Evolutionary conservation across 192 early-diverging fungal species (phyloP).

Genomic region (Geosiphon pyriformis): DNA sequence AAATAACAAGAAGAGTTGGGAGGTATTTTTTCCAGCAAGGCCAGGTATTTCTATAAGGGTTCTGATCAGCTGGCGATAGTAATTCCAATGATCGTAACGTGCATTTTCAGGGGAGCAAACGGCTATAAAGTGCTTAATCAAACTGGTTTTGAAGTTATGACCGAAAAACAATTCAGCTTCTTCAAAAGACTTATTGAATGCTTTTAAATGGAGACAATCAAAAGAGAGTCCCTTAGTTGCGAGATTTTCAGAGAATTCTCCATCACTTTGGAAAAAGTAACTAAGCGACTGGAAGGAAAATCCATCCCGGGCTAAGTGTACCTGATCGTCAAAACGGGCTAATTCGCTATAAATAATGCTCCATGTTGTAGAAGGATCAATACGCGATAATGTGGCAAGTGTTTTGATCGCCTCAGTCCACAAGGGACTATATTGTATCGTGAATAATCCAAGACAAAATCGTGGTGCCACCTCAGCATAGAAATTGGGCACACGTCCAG

Average conservation of each 20-base stretch:
- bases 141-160: conserved; percentile 26
- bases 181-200: conserved; percentile 30
- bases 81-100: conserved; percentile 67
- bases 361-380: conserved; percentile 60
- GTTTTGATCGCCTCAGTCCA: conserved; percentile 72
- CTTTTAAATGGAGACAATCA: conserved; percentile 47
- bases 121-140: conserved; percentile 42
- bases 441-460: conserved; percentile 64
- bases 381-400: conserved; percentile 46
- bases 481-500: conserved; percentile 59
- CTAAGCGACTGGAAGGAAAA: conserved; percentile 37
- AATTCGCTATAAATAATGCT: conserved; percentile 48
- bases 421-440: conserved; percentile 76
- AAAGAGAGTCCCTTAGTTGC: conserved; percentile 35
- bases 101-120: conserved; percentile 36
- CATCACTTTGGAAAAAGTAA: conserved; percentile 26
- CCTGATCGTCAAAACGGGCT: conserved; percentile 53
- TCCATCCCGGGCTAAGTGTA: conserved; percentile 47
- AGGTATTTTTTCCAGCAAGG: conserved; percentile 59
- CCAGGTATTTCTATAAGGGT: conserved; percentile 52
- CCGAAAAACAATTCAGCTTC: conserved; percentile 32
- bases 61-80: conserved; percentile 56
- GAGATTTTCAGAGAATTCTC: conserved; percentile 6
- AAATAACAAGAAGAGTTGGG: conserved; percentile 58
- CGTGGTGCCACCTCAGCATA: conserved; percentile 64